Evolutionary conservation across 805 yeast genomes (phyloP), one percentile per base, ranked within the genome.

Genomic region (Wickerhamiella shivajii): DNA sequence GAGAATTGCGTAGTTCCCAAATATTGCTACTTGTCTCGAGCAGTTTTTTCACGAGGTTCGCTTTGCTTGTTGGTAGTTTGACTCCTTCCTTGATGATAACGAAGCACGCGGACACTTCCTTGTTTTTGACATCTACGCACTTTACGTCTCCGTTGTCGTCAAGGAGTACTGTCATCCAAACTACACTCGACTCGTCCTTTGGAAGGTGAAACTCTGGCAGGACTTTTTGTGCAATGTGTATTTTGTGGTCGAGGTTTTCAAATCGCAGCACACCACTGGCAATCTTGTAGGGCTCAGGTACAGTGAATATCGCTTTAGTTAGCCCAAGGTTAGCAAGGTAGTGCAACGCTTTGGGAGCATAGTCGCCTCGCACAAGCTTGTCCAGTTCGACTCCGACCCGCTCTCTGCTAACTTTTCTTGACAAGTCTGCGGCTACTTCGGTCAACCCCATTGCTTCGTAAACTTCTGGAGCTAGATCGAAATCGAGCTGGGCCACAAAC

Each of bases 321-420:
- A 84, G 59, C 1, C 63, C 61, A 10, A 73, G 69, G 24, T 63
- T 58, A 30, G 65, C 65, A 24, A 85, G 60, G 39, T 78, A 52
- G 15, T 61, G 53, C 37, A 84, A 54, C 0, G 90, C 94, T 39
- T 69, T 64, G 0, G 63, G 53, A 0, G 85, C 79, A 44, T 74
- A 64, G 6, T 57, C 49, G 5, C 84, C 70, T n/a, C 55, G 54
- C n/a, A 87, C 57, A 24, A 77, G 77, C 53, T 90, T 90, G 28
- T 66, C 74, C 31, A 85, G 53, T 49, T 90, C 98, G 5, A 70
- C 73, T 3, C 95, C 96, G 12, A 90, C 72, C 42, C 98, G 64
- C 53, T 90, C 98, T 34, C 90, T 64, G 37, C 93, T 79, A 31
- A 90, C 84, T 47, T 90, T 90, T 18, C 66, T 63, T 13, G 63